phyloP scores from a whole-genome alignment of 2,329 filamentous ascomycete species.

The Cryphonectria naterciae region DNA sequence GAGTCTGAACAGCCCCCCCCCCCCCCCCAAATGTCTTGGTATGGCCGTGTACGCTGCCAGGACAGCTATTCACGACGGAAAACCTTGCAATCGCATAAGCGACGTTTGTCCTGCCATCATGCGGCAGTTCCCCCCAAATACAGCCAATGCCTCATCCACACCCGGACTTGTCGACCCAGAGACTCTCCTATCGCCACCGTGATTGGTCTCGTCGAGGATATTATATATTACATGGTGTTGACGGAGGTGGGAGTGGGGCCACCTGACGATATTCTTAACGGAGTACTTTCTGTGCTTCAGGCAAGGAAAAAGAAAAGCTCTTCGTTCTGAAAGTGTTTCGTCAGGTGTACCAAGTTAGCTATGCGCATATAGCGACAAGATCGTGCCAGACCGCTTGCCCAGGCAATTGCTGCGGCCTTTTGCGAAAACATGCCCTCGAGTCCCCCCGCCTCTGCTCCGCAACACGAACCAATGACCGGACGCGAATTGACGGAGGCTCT shows the following conservation, averaged over 20 bases:
- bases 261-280: neutral
- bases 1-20: slow-evolving; percentile 44
- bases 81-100: neutral
- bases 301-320: neutral
- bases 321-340: too few species aligned
- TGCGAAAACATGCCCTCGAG: neutral
- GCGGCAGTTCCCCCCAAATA: neutral
- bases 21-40: neutral
- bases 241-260: neutral
- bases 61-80: neutral
- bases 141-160: neutral
- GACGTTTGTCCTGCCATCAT: neutral
- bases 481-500: neutral
- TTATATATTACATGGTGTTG: neutral
- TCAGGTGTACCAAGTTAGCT: neutral
- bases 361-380: neutral
- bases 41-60: neutral
- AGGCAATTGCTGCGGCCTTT: neutral
- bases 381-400: neutral
- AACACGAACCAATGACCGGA: neutral
- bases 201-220: neutral
- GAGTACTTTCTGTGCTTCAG: neutral
- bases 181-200: neutral
- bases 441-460: neutral
- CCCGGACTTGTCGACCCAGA: neutral